Conservation (phyloP, 2,329 filamentous ascomycete species). For the Trichoderma endophyticum region DNA sequence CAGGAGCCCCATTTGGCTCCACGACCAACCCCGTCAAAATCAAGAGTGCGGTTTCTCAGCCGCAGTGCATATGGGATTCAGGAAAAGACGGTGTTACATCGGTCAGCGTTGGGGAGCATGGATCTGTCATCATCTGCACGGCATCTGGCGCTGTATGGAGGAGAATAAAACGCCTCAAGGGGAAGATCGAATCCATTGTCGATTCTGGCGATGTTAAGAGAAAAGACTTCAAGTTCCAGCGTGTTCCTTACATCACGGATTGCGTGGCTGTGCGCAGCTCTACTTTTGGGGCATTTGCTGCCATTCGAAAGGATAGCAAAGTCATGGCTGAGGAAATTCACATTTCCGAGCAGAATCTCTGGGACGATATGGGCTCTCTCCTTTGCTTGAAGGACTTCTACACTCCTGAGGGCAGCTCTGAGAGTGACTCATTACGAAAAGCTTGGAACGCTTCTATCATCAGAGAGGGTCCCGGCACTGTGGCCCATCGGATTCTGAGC, state of each 20-base stretch:
- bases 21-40: constrained; percentile 94
- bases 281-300: constrained; percentile 84
- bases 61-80: constrained; percentile 83
- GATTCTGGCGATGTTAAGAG: constrained; percentile 56
- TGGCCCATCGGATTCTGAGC: constrained; percentile 54
- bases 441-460: constrained; percentile 31
- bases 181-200: constrained; percentile 60
- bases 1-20: constrained; percentile 59
- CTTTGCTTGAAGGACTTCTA: constrained; percentile 64
- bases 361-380: constrained; percentile 69
- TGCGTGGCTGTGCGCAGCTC: constrained; percentile 84
- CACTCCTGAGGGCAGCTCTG: constrained; percentile 36
- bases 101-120: constrained; percentile 82
- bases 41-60: constrained; percentile 72
- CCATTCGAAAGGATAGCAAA: constrained; percentile 78
- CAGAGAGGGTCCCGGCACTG: constrained; percentile 46
- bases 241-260: constrained; percentile 82
- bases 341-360: constrained; percentile 65
- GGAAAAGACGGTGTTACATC: constrained; percentile 84
- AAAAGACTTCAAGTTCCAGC: constrained; percentile 94
- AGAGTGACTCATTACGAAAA: constrained; percentile 41
- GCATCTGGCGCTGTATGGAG: constrained; percentile 91
- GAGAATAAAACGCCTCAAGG: constrained; percentile 76
- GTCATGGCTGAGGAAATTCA: constrained; percentile 70
- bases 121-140: constrained; percentile 91